phyloP scores from a whole-genome alignment of 2,329 filamentous ascomycete species.

The Venturia effusa region DNA sequence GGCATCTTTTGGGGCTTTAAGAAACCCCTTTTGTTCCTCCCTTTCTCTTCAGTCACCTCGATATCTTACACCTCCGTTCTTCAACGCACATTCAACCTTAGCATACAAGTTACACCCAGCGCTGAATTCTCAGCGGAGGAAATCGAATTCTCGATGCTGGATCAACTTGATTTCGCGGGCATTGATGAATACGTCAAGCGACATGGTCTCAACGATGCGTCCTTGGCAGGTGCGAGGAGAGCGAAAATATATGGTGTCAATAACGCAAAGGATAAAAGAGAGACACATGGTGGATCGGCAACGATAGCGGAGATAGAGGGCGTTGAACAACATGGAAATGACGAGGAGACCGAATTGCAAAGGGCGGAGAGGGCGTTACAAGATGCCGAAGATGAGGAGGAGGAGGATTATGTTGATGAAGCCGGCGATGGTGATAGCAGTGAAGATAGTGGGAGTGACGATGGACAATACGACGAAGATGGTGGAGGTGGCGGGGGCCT shows the following conservation, averaged over 20 bases:
- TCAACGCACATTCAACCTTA: constrained; percentile 56
- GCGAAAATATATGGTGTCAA: constrained; percentile 50
- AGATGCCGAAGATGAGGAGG: constrained; percentile 15
- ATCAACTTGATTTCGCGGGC: constrained; percentile 50
- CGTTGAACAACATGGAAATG: constrained; percentile 26
- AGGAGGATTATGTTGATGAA: constrained; percentile 13
- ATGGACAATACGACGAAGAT: constrained; percentile 2
- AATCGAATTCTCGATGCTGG: constrained; percentile 54
- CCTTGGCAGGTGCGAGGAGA: constrained; percentile 47
- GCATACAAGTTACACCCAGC: constrained; percentile 34
- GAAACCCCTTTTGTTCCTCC: constrained; percentile 52
- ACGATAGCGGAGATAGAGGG: constrained; percentile 14
- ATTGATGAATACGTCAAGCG: constrained; percentile 53
- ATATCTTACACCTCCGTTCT: constrained; percentile 54
- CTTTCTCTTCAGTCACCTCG: constrained; percentile 47
- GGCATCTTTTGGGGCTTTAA: constrained; percentile 57
- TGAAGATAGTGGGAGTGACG: not conserved
- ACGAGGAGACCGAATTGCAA: constrained; percentile 31
- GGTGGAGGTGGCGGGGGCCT: not conserved
- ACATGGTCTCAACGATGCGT: constrained; percentile 51
- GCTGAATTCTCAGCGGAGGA: constrained; percentile 34
- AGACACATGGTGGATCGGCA: constrained; percentile 19
- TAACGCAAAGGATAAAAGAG: constrained; percentile 20
- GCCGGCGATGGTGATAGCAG: not conserved
- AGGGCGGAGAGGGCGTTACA: constrained; percentile 26